Conservation (phyloP, 306 rosid genomes). For the Ormosia semicastrata region DNA sequence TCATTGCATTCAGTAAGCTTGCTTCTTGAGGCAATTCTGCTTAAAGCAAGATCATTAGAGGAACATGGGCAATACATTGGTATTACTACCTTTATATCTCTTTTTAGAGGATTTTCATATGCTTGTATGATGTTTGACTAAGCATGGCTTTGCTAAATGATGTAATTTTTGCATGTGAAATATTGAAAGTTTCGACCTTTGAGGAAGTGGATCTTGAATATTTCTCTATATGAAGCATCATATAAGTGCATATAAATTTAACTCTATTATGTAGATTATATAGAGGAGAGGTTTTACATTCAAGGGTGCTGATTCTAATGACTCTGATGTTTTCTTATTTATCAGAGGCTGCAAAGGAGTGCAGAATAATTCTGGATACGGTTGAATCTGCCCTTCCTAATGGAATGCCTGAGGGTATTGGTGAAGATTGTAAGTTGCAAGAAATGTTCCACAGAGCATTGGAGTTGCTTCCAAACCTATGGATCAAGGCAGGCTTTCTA, state of each 20-base stretch:
- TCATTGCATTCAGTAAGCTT: constrained; percentile 85
- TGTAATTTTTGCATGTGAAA: not conserved
- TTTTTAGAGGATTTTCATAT: not conserved
- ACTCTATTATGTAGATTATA: not conserved
- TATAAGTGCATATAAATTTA: not conserved
- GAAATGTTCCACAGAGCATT: constrained; percentile 74
- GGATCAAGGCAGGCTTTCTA: constrained; percentile 74
- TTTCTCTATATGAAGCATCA: not conserved
- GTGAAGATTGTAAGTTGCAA: constrained; percentile 78
- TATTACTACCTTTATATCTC: constrained; percentile 7
- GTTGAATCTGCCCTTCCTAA: constrained; percentile 71
- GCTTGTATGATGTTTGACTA: constrained; percentile 8
- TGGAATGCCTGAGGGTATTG: constrained; percentile 64
- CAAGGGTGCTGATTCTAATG: not conserved
- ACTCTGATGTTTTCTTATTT: constrained; percentile 29
- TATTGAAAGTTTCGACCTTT: not conserved
- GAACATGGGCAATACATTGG: constrained; percentile 62
- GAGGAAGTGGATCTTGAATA: not conserved
- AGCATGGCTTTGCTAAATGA: not conserved
- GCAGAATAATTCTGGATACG: constrained; percentile 71
- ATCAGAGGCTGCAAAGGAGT: constrained; percentile 77
- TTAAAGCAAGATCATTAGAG: constrained; percentile 76
- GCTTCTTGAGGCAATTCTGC: constrained; percentile 78
- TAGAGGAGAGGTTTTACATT: not conserved
- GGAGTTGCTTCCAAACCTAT: constrained; percentile 69